Conservation (phyloP, 257 asterid species). For the Petunia axillaris region DNA sequence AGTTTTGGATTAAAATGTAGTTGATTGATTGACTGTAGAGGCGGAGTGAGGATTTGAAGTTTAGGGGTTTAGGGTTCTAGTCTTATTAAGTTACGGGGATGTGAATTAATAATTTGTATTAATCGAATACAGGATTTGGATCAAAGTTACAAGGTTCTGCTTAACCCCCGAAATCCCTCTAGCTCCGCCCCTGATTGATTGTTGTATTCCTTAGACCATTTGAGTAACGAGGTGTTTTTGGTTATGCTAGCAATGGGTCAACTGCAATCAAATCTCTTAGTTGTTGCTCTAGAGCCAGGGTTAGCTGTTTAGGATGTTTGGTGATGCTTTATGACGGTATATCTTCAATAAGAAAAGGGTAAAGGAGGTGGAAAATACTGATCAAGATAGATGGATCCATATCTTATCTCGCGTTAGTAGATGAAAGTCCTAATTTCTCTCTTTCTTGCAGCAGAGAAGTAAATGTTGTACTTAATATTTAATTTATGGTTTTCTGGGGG, state of each 20-base stretch:
- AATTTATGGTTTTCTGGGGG: not conserved
- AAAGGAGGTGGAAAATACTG: not conserved
- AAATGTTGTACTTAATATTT: not conserved
- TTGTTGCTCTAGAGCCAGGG: not conserved
- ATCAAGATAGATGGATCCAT: not conserved
- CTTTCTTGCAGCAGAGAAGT: not conserved
- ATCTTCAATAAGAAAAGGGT: conserved; percentile 2
- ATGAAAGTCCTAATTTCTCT: not conserved
- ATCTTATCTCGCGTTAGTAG: not conserved
- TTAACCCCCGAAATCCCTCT: no score
- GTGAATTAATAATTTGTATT: no score
- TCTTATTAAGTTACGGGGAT: no score
- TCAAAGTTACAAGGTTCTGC: no score
- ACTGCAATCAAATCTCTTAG: not conserved
- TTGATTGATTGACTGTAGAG: not conserved
- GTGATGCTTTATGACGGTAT: conserved; percentile 3
- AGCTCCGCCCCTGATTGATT: not conserved
- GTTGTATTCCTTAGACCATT: not conserved
- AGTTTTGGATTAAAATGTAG: conserved; percentile 1
- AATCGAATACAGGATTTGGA: no score
- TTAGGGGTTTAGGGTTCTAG: no score
- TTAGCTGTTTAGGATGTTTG: not conserved
- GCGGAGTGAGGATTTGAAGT: no score
- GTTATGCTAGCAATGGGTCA: not conserved
- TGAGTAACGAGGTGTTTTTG: conserved; percentile 3